A percentile compares a stretch with the other conserved stretches of the same genome.
phyloP scores from a whole-genome alignment of 345 rosid genomes.

The Xanthoceras sorbifolium region DNA sequence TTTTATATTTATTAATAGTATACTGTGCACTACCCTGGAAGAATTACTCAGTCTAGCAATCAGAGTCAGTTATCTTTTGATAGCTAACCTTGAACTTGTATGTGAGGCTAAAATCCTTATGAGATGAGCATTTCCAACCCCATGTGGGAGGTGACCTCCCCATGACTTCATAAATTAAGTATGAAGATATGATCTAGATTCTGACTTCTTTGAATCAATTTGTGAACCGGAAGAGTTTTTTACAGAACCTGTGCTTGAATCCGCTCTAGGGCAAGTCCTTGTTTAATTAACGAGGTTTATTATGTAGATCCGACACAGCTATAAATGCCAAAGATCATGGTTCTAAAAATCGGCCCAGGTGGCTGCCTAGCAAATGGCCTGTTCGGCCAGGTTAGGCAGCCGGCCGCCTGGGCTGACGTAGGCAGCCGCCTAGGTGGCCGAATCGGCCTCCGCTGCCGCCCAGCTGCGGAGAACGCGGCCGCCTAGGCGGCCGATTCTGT shows the following conservation, averaged over 20 bases:
- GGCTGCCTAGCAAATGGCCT: too few species aligned
- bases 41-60: neutral
- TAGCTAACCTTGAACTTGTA: too few species aligned
- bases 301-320: neutral
- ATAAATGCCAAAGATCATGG: neutral
- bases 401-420: too few species aligned
- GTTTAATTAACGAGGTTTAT: neutral
- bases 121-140: neutral
- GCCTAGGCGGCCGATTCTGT: too few species aligned
- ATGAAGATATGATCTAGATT: neutral
- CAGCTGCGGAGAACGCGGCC: too few species aligned
- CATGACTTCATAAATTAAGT: neutral
- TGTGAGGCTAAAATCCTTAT: neutral
- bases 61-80: slow-evolving; percentile 1
- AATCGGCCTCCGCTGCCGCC: too few species aligned
- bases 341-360: too few species aligned
- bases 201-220: neutral
- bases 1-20: neutral
- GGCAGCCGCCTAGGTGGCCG: too few species aligned
- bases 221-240: neutral
- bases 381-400: too few species aligned
- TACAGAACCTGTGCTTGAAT: neutral
- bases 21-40: neutral
- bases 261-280: neutral
- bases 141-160: neutral